Percentiles rank a stretch among this genome's conserved stretches.
phyloP scores from a whole-genome alignment of 2,329 filamentous ascomycete species.

The Penicillium vulpinum region DNA sequence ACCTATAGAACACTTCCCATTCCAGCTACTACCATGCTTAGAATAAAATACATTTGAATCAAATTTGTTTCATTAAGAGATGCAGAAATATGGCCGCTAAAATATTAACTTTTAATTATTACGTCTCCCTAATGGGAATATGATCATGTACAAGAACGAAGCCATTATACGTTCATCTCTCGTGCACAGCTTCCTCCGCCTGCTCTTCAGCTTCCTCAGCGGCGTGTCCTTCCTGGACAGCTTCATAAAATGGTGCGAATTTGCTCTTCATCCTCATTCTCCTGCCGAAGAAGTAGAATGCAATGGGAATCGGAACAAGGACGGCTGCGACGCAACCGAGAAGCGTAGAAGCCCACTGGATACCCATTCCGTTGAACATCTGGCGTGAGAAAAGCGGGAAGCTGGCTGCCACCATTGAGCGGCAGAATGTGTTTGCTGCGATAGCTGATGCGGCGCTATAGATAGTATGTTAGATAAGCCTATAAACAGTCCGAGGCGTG shows the following conservation, averaged over 20 bases:
- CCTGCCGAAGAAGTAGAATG: slow-evolving; percentile 37
- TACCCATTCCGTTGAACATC: slow-evolving; percentile 50
- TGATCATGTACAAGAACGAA: background rate
- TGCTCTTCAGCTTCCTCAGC: slow-evolving; percentile 16
- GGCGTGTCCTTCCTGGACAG: slow-evolving; percentile 49
- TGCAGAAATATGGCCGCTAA: background rate
- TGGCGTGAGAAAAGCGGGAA: slow-evolving; percentile 58
- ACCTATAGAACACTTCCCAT: background rate
- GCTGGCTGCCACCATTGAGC: slow-evolving; percentile 51
- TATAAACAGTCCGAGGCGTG: no score
- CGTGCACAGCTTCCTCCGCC: slow-evolving; percentile 1
- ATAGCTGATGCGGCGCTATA: slow-evolving; percentile 52
- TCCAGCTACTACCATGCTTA: background rate
- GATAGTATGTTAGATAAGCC: slow-evolving; percentile 8
- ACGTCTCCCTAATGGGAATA: slow-evolving; percentile 1
- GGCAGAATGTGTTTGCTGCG: slow-evolving; percentile 57
- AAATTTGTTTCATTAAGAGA: background rate
- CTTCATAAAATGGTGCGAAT: slow-evolving; percentile 45
- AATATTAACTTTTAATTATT: slow-evolving; percentile 1
- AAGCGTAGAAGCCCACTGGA: slow-evolving; percentile 39
- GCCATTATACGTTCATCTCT: background rate
- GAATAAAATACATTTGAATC: background rate
- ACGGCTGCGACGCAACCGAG: slow-evolving; percentile 38
- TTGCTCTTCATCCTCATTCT: slow-evolving; percentile 25
- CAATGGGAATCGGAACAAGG: slow-evolving; percentile 41